These are phyloP conservation scores for Teunomyces panamensis DNA, from an alignment of 805 yeast genomes.

Conservation along the genomic window DNA sequence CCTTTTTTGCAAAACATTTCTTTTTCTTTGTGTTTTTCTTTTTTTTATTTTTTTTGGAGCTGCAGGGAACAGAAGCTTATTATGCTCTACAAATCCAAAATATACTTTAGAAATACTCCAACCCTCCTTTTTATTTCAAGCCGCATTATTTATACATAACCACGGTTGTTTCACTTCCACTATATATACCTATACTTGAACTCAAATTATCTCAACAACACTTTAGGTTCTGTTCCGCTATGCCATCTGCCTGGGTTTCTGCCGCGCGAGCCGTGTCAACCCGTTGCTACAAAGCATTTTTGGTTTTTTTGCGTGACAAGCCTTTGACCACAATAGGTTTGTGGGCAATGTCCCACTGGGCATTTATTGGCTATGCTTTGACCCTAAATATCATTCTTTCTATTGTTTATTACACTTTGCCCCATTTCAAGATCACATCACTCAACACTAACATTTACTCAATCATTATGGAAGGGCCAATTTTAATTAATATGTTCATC, in stretches of 20 bases:
- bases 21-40: too few relatives aligned
- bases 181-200: too few relatives aligned
- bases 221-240: background rate
- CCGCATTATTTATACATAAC: too few relatives aligned
- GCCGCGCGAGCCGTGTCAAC: background rate
- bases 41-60: too few relatives aligned
- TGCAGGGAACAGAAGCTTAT: too few relatives aligned
- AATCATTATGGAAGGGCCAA: background rate
- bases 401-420: constrained; percentile 1
- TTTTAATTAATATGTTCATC: background rate
- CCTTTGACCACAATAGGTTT: background rate
- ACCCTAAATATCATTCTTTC: background rate
- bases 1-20: too few relatives aligned
- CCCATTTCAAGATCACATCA: background rate
- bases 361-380: background rate
- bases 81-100: too few relatives aligned
- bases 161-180: too few relatives aligned
- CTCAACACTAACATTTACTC: background rate
- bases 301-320: background rate
- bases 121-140: too few relatives aligned
- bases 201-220: too few relatives aligned
- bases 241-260: background rate
- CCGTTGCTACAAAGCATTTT: background rate
- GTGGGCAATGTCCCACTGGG: constrained; percentile 1
- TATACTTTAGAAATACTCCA: too few relatives aligned